Base-by-base conservation (phyloP, 208 protist species). In the Blechomonas ayalai region DNA sequence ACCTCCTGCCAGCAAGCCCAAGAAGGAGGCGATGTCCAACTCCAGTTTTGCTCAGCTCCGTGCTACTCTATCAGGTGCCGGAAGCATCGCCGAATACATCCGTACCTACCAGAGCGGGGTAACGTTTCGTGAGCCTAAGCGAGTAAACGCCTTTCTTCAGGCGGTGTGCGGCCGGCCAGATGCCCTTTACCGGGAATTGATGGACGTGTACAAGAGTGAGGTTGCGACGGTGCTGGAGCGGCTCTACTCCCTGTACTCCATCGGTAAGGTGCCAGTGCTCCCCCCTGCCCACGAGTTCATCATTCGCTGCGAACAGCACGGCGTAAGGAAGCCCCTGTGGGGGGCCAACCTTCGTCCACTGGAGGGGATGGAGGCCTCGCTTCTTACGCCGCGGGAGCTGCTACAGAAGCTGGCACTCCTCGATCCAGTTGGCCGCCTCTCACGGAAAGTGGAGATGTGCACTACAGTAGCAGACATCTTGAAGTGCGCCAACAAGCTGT, bases 291-390 rank as follows among this genome's bases (percentile, higher is more conserved):
- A 90, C 48, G 80, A 93, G 49, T 93, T 87, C 50, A 36, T 88
- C 15, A 83, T 93, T 35, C 84, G 80, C 36, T 90, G 80, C 43
- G 80, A 93, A 43, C 65, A 84, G 42, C 42, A 71, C 10, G 77
- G 80, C 13, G 77, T 93, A 31, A 61, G 62, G n/a, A 74, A 67
- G 41, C 22, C 46, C 7, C 52, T 56, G 13, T 88, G 78, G 81
- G 54, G 29, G 2, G 20, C 22, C 13, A 57, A 71, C 9, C 16
- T 67, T n/a, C 31, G 22, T 0, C 25, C 58, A 28, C 25, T 55
- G 25, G 59, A 71, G 3, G 44, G 41, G 2, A 58, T 39, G 42
- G 51, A 44, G 20, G 39, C 59, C 0, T 52, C 74, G 6, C 60
- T 92, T 23, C 53, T 88, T 8, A 74, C 75, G 2, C 67, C 80